A percentile compares a stretch with the other conserved stretches of the same genome.
phyloP scores from a whole-genome alignment of 345 rosid species.

The Ceriops zippeliana region DNA sequence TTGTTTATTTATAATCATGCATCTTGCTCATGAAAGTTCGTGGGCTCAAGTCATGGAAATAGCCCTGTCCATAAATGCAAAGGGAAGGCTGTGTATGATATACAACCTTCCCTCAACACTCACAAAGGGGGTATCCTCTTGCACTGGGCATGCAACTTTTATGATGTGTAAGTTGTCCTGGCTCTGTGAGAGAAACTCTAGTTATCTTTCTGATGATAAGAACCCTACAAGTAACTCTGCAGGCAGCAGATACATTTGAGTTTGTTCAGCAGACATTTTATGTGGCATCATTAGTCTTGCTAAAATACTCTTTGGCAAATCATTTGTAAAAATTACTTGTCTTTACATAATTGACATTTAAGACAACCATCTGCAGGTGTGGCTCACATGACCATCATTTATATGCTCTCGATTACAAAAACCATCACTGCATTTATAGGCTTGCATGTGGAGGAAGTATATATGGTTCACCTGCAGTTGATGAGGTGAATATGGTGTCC shows the following conservation, averaged over 20 bases:
- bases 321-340: neutral
- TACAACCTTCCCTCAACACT: too few relatives aligned
- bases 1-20: neutral
- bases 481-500: conserved; percentile 48
- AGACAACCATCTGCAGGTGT: conserved; percentile 53
- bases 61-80: too few relatives aligned
- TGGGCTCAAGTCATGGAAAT: too few relatives aligned
- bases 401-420: conserved; percentile 83
- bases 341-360: neutral
- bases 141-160: too few relatives aligned
- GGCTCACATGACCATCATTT: conserved; percentile 86
- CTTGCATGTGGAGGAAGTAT: conserved; percentile 88
- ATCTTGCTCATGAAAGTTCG: neutral
- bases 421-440: conserved; percentile 54
- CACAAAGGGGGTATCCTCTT: too few relatives aligned
- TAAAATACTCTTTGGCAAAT: neutral
- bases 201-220: neutral
- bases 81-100: too few relatives aligned
- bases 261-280: neutral
- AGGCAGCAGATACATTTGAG: neutral
- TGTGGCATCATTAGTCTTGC: neutral
- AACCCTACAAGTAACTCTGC: neutral
- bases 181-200: neutral
- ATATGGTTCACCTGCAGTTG: conserved; percentile 84
- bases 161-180: neutral